Base-by-base conservation (phyloP, 768 basidiomycete species). In the Lentinula lateritia region DNA sequence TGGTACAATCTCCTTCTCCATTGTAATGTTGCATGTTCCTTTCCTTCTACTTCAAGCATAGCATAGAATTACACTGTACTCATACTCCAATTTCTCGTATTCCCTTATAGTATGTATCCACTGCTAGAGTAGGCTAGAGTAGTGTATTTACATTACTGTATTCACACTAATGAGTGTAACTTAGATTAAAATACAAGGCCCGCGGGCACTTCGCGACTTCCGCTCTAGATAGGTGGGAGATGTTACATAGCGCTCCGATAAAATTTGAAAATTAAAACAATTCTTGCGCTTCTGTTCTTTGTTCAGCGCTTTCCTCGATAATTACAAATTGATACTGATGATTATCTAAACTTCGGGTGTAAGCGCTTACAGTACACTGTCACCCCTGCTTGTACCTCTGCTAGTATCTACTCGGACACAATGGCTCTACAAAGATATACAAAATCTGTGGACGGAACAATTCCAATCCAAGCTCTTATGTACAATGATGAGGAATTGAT, bases 401-500 rank as follows among this genome's bases (percentile, higher is more conserved):
- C 4, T 15, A 9, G 10, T 50, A 34, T 16, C 52, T 16, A 16
- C 52, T 13, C 23, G 1, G 12, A 5, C 20, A 32, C 28, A 23
- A 87, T 87, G 86, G 77, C 76, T 23, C 72, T 89, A 36, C 80
- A 80, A 64, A 80, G 82, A 42, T 86, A 79, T 70, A 81, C 84
- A 42, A 75, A 72, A 66, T 65, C 74, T 23, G 76, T 90, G 5
- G 91, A 93, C 64, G 91, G 90, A 20, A 85, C 88, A 0, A 91
- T 93, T 45, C 92, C 93, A 5, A 76, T 93, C 15, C 79, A 78
- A 23, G 92, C 91, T 1, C 76, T 92, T 15, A 78, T 95, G 0
- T 94, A 92, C 68, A 79, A 83, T 13, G 92, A 94, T 60, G 96
- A 98, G 73, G 84, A 85, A 50, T 76, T 91, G 35, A 74, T 91